These are phyloP conservation scores for Quercus suber DNA, from an alignment of 306 rosid species.

Conservation along the genomic window DNA sequence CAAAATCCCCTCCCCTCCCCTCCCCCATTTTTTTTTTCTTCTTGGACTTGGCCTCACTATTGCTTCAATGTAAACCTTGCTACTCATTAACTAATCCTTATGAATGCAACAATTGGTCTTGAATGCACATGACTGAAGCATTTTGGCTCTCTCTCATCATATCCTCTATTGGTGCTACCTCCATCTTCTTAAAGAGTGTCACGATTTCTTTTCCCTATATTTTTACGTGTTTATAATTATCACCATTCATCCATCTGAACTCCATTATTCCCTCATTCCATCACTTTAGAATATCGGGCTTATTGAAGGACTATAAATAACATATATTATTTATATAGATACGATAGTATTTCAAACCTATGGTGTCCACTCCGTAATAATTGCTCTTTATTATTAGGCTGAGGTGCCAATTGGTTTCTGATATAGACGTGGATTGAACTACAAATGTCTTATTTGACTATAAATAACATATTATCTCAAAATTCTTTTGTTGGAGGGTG, in stretches of 20 bases:
- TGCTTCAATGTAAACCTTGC: background rate
- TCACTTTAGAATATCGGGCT: slow-evolving; percentile 1
- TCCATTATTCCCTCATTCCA: slow-evolving; percentile 6
- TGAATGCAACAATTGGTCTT: background rate
- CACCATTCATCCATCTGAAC: background rate
- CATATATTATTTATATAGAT: background rate
- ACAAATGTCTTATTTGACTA: too few relatives aligned
- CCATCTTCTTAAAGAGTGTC: background rate
- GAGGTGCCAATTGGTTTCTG: too few relatives aligned
- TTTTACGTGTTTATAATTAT: background rate
- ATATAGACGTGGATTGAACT: too few relatives aligned
- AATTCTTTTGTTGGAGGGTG: too few relatives aligned
- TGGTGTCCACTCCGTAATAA: too few relatives aligned
- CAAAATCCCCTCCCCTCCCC: background rate
- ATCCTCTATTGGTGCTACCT: slow-evolving; percentile 18
- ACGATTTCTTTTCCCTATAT: background rate
- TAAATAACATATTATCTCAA: too few relatives aligned
- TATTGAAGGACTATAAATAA: background rate
- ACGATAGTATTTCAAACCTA: too few relatives aligned
- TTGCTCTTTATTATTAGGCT: too few relatives aligned
- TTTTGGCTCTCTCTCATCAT: background rate
- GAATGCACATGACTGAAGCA: slow-evolving; percentile 14
- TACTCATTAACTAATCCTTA: background rate
- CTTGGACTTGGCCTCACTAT: background rate
- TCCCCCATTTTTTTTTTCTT: background rate